phyloP scores from a whole-genome alignment of 768 basidiomycete species.

The Clavulina sp. region DNA sequence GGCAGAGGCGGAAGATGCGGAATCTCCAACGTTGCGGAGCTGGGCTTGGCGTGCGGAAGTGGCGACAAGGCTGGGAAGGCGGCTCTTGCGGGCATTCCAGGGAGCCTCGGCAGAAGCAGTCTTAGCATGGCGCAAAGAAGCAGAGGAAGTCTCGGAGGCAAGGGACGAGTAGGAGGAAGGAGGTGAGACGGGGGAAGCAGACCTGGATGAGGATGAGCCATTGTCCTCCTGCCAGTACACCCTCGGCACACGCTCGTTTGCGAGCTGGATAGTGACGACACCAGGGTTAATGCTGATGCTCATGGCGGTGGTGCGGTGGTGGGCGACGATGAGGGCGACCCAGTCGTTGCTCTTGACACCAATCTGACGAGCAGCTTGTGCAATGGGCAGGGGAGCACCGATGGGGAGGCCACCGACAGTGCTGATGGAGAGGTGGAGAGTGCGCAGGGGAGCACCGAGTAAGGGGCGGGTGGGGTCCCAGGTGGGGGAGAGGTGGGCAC shows the following conservation, averaged over 20 bases:
- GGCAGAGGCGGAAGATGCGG: too few relatives aligned
- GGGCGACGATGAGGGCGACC: neutral
- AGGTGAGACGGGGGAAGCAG: too few relatives aligned
- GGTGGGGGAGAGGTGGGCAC: conserved; percentile 6
- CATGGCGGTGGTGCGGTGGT: too few relatives aligned
- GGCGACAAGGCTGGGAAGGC: too few relatives aligned
- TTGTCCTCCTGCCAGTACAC: conserved; percentile 2
- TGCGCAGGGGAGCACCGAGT: neutral
- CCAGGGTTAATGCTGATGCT: conserved; percentile 1
- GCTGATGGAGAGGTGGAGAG: neutral
- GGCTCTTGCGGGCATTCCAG: too few relatives aligned
- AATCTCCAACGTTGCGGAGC: too few relatives aligned
- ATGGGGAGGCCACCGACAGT: neutral
- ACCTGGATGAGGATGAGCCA: too few relatives aligned
- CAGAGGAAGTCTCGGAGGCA: too few relatives aligned
- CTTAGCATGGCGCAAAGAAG: too few relatives aligned
- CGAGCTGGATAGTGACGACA: neutral
- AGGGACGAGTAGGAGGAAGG: too few relatives aligned
- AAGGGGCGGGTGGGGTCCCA: neutral
- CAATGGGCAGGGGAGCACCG: neutral
- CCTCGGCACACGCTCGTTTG: neutral
- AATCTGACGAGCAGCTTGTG: neutral
- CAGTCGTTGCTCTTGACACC: neutral
- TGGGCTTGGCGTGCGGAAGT: too few relatives aligned
- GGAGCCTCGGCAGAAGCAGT: too few relatives aligned